phyloP scores from a whole-genome alignment of 2,329 filamentous ascomycete genomes.

The Penicillium occitanis region DNA sequence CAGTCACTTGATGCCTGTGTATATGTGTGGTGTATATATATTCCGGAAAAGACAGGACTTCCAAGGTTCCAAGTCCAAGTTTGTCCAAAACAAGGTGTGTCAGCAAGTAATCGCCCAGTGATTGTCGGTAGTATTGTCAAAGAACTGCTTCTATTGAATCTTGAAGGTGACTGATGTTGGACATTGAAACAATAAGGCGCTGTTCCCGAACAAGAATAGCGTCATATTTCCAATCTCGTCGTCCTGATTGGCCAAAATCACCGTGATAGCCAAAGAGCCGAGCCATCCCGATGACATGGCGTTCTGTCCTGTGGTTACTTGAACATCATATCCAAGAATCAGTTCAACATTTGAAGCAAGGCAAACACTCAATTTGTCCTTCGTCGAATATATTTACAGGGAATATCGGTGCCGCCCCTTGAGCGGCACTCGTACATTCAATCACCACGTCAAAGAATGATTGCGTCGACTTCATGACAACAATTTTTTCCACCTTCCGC shows the following conservation, averaged over 20 bases:
- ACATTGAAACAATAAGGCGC: not conserved
- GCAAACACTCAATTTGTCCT: not conserved
- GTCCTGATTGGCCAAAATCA: slow-evolving; percentile 8
- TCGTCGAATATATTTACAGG: not conserved
- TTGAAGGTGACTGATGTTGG: not conserved
- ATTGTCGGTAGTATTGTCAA: not conserved
- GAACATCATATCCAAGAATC: not conserved
- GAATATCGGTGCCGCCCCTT: not conserved
- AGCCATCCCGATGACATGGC: slow-evolving; percentile 6
- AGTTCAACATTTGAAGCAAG: not conserved
- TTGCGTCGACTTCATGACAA: slow-evolving; percentile 17
- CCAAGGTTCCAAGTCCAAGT: no score
- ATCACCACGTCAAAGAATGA: slow-evolving; percentile 15
- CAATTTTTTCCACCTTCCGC: slow-evolving; percentile 16
- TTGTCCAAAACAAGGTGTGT: not conserved
- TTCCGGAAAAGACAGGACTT: not conserved
- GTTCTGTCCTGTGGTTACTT: not conserved
- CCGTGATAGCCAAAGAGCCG: slow-evolving; percentile 3
- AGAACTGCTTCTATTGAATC: not conserved
- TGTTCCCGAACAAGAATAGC: slow-evolving; percentile 13
- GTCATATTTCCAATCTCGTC: not conserved
- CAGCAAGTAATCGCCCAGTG: not conserved
- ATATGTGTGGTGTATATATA: slow-evolving; percentile 9
- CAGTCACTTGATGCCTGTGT: not conserved
- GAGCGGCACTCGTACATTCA: slow-evolving; percentile 5